Conservation (phyloP, 176 grass and related monocot genomes). For the Pontederia paniculata region DNA sequence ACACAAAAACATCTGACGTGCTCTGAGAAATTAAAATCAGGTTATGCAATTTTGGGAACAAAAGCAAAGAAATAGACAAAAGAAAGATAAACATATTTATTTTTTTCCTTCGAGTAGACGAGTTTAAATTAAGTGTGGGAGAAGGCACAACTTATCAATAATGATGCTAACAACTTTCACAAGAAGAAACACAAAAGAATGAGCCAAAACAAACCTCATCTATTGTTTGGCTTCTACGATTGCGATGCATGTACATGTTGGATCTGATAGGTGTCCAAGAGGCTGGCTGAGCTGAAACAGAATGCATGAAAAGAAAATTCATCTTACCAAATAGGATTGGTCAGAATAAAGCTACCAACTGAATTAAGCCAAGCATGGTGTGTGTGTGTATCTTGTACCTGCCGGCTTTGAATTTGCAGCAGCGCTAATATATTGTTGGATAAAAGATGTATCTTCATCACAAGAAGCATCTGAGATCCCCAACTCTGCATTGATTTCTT, state of each 20-base stretch:
- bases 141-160: too few relatives aligned
- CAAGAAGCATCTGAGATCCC: conserved; percentile 85
- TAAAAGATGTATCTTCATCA: conserved; percentile 58
- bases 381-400: neutral
- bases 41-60: too few relatives aligned
- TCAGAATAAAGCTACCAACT: too few relatives aligned
- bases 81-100: too few relatives aligned
- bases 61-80: too few relatives aligned
- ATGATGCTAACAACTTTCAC: too few relatives aligned
- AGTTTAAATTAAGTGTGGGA: too few relatives aligned
- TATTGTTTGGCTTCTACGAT: conserved; percentile 65
- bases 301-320: neutral
- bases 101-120: too few relatives aligned
- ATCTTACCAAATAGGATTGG: neutral
- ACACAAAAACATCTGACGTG: neutral
- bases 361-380: too few relatives aligned
- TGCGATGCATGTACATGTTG: conserved; percentile 74
- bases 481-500: conserved; percentile 95
- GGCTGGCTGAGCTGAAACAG: conserved; percentile 44
- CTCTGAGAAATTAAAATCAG: too few relatives aligned
- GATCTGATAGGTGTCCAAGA: conserved; percentile 41
- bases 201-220: conserved; percentile 55
- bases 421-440: conserved; percentile 23
- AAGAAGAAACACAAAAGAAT: too few relatives aligned
- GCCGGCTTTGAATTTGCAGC: conserved; percentile 13